Conservation (phyloP, 495 filamentous ascomycete genomes). For the Hyphodiscus hymeniophilus region DNA sequence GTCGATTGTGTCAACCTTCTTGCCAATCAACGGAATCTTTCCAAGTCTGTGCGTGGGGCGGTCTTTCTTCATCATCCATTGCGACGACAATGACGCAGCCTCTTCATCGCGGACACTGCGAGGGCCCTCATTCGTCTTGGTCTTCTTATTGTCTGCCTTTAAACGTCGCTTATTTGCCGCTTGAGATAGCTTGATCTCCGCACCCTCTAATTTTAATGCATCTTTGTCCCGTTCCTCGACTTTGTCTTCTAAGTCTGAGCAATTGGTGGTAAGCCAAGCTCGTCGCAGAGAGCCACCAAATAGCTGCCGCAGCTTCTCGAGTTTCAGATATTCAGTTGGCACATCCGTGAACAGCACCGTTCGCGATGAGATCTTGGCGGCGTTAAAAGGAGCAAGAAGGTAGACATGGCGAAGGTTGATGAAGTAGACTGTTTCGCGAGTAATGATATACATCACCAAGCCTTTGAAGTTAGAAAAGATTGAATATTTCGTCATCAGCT, state of each 20-base stretch:
- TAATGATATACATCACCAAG: conserved; percentile 84
- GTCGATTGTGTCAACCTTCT: conserved; percentile 93
- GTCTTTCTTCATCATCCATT: conserved; percentile 68
- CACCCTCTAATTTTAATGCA: conserved; percentile 80
- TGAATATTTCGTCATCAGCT: background rate
- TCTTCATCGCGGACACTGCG: conserved; percentile 53
- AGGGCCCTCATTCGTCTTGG: conserved; percentile 21
- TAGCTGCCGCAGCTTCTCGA: conserved; percentile 62
- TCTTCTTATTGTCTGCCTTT: conserved; percentile 65
- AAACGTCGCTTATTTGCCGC: conserved; percentile 68
- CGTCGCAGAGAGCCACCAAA: conserved; percentile 74
- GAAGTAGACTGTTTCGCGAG: conserved; percentile 86
- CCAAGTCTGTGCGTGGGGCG: conserved; percentile 81
- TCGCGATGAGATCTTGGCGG: conserved; percentile 80
- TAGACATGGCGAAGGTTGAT: conserved; percentile 95
- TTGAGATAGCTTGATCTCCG: conserved; percentile 79
- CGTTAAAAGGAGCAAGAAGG: conserved; percentile 76
- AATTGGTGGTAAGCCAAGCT: conserved; percentile 79
- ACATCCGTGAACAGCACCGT: conserved; percentile 91
- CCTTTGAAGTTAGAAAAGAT: conserved; percentile 33
- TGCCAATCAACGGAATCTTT: conserved; percentile 61
- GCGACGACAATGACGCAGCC: conserved; percentile 57
- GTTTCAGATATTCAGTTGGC: conserved; percentile 64
- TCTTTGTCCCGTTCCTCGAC: conserved; percentile 78
- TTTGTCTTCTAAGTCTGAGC: conserved; percentile 69